Base-by-base conservation (phyloP, 2,329 filamentous ascomycete genomes). In the Alternaria angustiovoidea region DNA sequence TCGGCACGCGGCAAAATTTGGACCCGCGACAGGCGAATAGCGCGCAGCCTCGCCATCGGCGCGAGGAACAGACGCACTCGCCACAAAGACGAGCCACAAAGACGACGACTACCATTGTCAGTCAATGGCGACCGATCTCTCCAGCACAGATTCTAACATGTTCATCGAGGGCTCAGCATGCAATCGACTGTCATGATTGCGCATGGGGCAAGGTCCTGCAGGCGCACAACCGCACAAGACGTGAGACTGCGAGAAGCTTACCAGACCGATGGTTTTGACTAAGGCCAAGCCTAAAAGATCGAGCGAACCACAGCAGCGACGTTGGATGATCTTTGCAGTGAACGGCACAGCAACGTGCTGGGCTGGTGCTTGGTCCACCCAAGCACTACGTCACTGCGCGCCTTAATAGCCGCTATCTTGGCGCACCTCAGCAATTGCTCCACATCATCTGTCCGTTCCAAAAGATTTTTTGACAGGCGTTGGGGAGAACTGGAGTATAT, bases 311-410 rank as follows among this genome's bases (percentile, higher is more conserved):
- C 42, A 52, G 39, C 39, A 42, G 47, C 41, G 48, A 47, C 20
- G 44, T 41, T 42, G 43, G 61, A 64, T 56, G 60, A 64, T 67
- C 61, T 46, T 65, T 60, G 54, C 57, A 51, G 48, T 62, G 41
- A 60, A 56, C 26, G 38, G 43, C 34, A 47, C 24, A 53, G 44
- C 46, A 49, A 46, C 36, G 39, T 49, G 51, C 47, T 56, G 51
- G 51, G 22, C 28, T 49, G 36, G 30, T 52, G 43, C 43, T 54
- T 52, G 26, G 49, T 41, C 42, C 55, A 38, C 47, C 52, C 32
- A 58, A 55, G 38, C 59, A 56, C 46, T 59, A 64, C 63, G 65
- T 67, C 66, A 67, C 49, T 3, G 55, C 52, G 47, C 59, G 55
- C 51, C 62, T 64, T 57, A 49, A 54, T 22, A 54, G 26, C 54